Conservation (phyloP, 2,329 filamentous ascomycete species). For the Ceratocystis huliohia region DNA sequence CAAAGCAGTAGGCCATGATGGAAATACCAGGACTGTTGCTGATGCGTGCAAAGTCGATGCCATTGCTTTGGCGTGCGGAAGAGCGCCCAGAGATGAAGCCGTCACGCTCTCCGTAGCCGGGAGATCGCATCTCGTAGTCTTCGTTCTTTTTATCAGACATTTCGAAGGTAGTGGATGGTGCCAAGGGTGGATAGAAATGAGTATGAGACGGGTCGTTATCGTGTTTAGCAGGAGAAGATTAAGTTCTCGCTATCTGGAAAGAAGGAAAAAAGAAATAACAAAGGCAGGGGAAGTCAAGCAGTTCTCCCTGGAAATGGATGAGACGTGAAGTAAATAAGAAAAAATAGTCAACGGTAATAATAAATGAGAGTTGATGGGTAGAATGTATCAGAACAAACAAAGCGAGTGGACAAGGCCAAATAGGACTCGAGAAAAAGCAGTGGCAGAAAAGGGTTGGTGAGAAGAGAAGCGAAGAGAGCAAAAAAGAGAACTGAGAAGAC, state of each 20-base stretch:
- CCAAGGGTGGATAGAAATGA: not conserved
- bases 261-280: not conserved
- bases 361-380: not conserved
- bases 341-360: conserved; percentile 3
- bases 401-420: conserved; percentile 13
- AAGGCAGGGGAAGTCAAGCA: conserved; percentile 1
- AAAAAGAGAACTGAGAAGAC: not conserved
- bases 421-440: not conserved
- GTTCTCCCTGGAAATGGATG: conserved; percentile 7
- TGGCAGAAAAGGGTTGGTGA: not conserved
- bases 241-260: not conserved
- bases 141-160: conserved; percentile 90
- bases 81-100: conserved; percentile 33
- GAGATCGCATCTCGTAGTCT: conserved; percentile 61
- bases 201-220: not conserved
- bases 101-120: conserved; percentile 41
- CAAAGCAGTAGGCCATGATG: conserved; percentile 79
- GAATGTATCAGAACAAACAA: not conserved
- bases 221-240: not conserved
- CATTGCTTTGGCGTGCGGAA: conserved; percentile 22
- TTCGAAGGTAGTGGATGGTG: conserved; percentile 4
- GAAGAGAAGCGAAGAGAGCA: conserved; percentile 2
- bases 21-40: conserved; percentile 68
- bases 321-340: conserved; percentile 13
- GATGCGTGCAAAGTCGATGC: conserved; percentile 36